Conservation (phyloP, 805 yeast species). For the Saccharomycopsis javanensis region DNA sequence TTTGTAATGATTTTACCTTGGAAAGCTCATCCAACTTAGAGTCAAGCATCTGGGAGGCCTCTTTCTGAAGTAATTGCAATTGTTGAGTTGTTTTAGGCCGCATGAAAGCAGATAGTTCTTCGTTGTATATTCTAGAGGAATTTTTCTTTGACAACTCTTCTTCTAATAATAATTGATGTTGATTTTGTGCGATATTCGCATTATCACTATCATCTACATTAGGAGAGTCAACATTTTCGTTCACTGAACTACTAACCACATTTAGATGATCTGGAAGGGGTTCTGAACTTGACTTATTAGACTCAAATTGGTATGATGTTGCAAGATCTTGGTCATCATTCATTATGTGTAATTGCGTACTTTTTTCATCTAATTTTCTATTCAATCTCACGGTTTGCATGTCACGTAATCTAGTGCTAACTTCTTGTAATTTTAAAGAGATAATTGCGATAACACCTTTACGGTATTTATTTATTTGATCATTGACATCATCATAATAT, state of each 20-base stretch:
- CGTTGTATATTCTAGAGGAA: conserved; percentile 1
- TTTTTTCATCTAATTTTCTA: conserved; percentile 17
- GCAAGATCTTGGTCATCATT: not conserved
- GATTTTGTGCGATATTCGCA: not conserved
- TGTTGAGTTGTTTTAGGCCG: conserved; percentile 28
- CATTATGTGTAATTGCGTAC: conserved; percentile 14
- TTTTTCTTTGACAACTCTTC: not conserved
- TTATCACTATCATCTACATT: not conserved
- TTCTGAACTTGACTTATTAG: not conserved
- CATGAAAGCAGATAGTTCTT: conserved; percentile 10
- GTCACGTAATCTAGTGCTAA: conserved; percentile 12
- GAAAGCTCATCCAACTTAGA: conserved; percentile 32
- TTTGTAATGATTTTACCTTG: conserved; percentile 36
- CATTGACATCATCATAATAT: conserved; percentile 6
- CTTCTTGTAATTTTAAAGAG: conserved; percentile 6
- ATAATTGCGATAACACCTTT: conserved; percentile 13
- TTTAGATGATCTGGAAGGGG: not conserved
- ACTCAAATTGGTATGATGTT: not conserved
- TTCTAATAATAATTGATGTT: not conserved
- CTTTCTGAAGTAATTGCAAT: conserved; percentile 31
- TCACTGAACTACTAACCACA: not conserved
- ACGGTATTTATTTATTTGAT: conserved; percentile 12
- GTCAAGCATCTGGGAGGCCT: conserved; percentile 30
- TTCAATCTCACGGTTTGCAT: conserved; percentile 13
- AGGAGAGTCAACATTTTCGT: not conserved